Percentiles rank a stretch among this genome's conserved stretches.
Evolutionary conservation across 2,329 filamentous ascomycete species (phyloP).

Genomic region (Fusarium scirpi): DNA sequence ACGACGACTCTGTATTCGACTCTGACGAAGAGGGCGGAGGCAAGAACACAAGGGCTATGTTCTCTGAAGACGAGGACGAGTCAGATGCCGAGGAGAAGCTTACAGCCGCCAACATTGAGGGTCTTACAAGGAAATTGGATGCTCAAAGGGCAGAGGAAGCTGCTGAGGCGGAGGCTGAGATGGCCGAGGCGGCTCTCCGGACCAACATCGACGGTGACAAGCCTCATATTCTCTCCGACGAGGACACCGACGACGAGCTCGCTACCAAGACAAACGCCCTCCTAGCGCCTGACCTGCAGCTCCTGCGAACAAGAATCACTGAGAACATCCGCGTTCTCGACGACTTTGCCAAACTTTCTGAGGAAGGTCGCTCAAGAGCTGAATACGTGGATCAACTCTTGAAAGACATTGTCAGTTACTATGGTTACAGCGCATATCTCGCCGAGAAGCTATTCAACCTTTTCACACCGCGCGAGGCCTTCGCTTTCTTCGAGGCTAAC

Average conservation of each 20-base stretch:
- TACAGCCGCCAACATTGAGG: slow-evolving; percentile 95
- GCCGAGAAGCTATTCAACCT: slow-evolving; percentile 95
- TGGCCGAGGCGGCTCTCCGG: slow-evolving; percentile 86
- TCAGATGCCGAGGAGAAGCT: slow-evolving; percentile 90
- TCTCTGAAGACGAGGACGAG: slow-evolving; percentile 94
- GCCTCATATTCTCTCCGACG: slow-evolving; percentile 73
- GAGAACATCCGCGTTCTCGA: slow-evolving; percentile 93
- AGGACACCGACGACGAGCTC: slow-evolving; percentile 71
- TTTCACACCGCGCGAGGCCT: slow-evolving; percentile 92
- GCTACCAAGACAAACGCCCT: slow-evolving; percentile 70
- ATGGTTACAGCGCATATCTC: slow-evolving; percentile 94
- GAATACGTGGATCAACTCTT: slow-evolving; percentile 91
- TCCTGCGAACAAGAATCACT: slow-evolving; percentile 88
- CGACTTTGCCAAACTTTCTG: slow-evolving; percentile 84
- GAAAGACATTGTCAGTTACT: slow-evolving; percentile 95
- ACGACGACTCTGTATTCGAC: slow-evolving; percentile 74
- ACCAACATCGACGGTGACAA: slow-evolving; percentile 90
- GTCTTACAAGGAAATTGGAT: slow-evolving; percentile 87
- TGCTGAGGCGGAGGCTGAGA: slow-evolving; percentile 84
- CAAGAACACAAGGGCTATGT: slow-evolving; percentile 72
- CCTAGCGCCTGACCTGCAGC: slow-evolving; percentile 88
- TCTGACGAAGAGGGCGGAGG: slow-evolving; percentile 73
- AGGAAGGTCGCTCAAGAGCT: slow-evolving; percentile 82
- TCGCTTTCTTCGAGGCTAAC: slow-evolving; percentile 99
- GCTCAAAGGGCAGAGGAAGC: slow-evolving; percentile 80